phyloP scores from a whole-genome alignment of 441 rosid genomes.

The Flueggea neowawraea region DNA sequence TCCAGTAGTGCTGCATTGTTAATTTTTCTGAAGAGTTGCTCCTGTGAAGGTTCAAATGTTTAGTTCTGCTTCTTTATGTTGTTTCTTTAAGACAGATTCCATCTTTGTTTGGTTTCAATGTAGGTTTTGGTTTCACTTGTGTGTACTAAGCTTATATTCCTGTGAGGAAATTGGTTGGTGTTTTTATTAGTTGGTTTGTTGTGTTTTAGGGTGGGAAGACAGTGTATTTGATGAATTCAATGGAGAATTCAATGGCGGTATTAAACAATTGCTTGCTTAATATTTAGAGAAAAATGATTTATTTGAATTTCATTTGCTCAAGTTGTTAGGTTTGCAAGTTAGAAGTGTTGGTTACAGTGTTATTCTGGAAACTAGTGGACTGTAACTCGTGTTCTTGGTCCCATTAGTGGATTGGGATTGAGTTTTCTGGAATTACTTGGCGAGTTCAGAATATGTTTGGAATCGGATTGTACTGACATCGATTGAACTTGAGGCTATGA shows the following conservation, averaged over 20 bases:
- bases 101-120: neutral
- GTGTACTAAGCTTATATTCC: neutral
- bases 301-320: neutral
- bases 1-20: too few species aligned
- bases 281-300: neutral
- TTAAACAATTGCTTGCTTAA: neutral
- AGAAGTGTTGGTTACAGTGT: too few species aligned
- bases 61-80: too few species aligned
- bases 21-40: too few species aligned
- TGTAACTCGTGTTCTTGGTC: neutral
- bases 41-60: too few species aligned
- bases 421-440: neutral
- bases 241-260: too few species aligned
- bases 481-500: too few species aligned
- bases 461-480: too few species aligned
- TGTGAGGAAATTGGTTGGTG: neutral
- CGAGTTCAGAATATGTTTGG: too few species aligned
- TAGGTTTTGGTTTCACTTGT: neutral
- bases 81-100: too few species aligned
- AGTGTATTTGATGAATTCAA: too few species aligned
- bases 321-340: neutral
- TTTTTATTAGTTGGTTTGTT: neutral
- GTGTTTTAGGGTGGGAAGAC: too few species aligned
- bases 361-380: neutral
- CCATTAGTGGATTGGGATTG: neutral